Evolutionary conservation across 73 alveolate species (phyloP).

Genomic region (Paramecium sonneborni): DNA sequence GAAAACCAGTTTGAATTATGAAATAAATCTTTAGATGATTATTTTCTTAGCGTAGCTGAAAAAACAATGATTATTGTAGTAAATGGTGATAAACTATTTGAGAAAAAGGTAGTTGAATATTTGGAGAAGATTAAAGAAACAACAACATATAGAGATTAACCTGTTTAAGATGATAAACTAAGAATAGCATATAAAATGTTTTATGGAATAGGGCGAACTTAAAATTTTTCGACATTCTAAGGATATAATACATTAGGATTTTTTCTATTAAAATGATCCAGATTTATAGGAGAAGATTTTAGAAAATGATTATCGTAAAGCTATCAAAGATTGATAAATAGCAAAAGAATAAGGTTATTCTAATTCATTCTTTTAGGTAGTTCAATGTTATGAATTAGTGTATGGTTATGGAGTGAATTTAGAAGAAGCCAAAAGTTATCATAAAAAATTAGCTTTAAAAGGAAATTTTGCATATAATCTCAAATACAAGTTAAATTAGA

Average conservation of each 20-base stretch:
- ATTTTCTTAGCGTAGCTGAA: constrained; percentile 9
- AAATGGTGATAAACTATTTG: constrained; percentile 5
- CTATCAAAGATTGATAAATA: constrained; percentile 19
- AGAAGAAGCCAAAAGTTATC: constrained; percentile 33
- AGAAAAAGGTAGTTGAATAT: background rate
- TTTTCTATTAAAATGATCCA: constrained; percentile 23
- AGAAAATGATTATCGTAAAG: constrained; percentile 34
- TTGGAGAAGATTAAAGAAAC: background rate
- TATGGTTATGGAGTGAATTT: background rate
- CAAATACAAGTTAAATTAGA: too few species aligned
- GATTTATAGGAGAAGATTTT: background rate
- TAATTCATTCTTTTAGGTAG: background rate
- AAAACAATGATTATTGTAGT: constrained; percentile 26
- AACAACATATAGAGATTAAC: background rate
- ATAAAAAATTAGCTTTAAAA: constrained; percentile 33
- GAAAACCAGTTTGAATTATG: background rate
- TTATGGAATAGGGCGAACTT: constrained; percentile 36
- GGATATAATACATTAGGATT: constrained; percentile 5
- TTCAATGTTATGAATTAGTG: constrained; percentile 11
- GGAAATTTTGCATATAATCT: background rate
- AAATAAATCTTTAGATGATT: background rate
- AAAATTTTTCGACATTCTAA: constrained; percentile 48
- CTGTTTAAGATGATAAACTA: constrained; percentile 1
- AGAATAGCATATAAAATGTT: constrained; percentile 23
- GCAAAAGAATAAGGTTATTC: constrained; percentile 33